Evolutionary conservation across 2,329 filamentous ascomycete genomes (phyloP), one percentile per base, ranked within the genome.

Genomic region (Dissoconium aciculare): DNA sequence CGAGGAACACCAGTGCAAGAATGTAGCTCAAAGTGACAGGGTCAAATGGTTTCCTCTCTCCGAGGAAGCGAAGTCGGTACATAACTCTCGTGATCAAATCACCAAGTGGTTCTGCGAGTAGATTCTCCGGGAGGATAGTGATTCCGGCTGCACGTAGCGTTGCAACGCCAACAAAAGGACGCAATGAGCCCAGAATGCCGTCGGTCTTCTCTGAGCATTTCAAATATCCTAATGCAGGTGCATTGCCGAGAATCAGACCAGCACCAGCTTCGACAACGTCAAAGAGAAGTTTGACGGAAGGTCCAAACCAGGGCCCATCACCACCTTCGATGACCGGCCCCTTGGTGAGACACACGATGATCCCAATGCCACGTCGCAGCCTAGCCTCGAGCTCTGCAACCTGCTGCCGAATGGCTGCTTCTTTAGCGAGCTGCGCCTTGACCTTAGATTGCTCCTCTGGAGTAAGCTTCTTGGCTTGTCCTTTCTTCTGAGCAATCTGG

Each of bases 31-130:
- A 63, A 1, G 87, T 87, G 3, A 89, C 77, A 3, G 73, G 66
- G 51, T 98, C 89, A 44, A 98, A 84, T 0, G 87, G 84, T n/a
- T 85, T 73, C 53, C 95, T 87, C 52, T 95, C 89, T 31, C 81
- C 78, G 21, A 85, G 70, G 53, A 93, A 93, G 11, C 85, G 78
- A 31, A 98, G 63, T 28, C 87, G 77, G 54, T 95, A 95, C 4
- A 98, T 62, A 1, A 95, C 74, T 53, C 89, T 72, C 3, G 87
- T 94, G 9, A 93, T 67, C 9, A 95, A 69, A 34, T 64, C 58
- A 33, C 83, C 81, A 5, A 95, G 63, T n/a, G 78, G 71, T 50
- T 95, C 89, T 39, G 79, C 66, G 38, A 76, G 69, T 35, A 87
- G 66, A 31, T 78, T 71, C 8, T 76, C 67, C 0, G 81, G 68